Base-by-base conservation (phyloP, 2,329 filamentous ascomycete species). In the Myriosclerotinia duriaeana region DNA sequence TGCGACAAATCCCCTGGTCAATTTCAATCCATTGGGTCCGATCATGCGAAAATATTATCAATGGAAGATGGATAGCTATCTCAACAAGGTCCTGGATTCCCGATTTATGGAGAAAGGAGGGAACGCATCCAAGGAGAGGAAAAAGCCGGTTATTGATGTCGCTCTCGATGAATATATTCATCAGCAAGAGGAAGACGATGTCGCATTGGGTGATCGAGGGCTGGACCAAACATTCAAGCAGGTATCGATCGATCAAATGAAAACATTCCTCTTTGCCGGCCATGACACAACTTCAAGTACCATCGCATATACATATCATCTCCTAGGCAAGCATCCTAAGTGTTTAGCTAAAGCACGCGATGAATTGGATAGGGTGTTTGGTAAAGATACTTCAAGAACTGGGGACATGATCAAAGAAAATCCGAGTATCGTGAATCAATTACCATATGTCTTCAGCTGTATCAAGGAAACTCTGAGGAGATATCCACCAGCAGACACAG, bases 271-370 rank as follows among this genome's bases (percentile, higher is more conserved):
- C 14, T 71, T 73, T 53, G 70, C 69, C 5, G 72, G 72, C 1
- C 71, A 74, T 44, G 72, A 72, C 38, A 71, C 71, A 4, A 72
- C 71, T n/a, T 66, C 69, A 12, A 68, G 68, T 22, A 72, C 69
- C n/a, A 66, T 73, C 8, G 52, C 44, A 8, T 72, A 72, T 40
- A 67, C 56, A 12, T 71, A 71, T 52, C 66, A 73, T 46, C 53
- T 73, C 8, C 63, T 73, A 9, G 64, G 59, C 5, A 64, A 69
- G n/a, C 52, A 73, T 55, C 70, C 71, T 3, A 65, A 69, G 44
- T 66, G 63, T 14, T 40, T 73, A n/a, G 53, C 53, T 7, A 65
- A 60, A 53, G 64, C 73, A n/a, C 67, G 69, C 34, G 66, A 65
- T 11, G 73, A 74, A 52, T 67, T 71, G 48, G 69, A 74, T 20